Conservation (phyloP, 805 yeast genomes). For the Kodamaea kaohsiungensis region DNA sequence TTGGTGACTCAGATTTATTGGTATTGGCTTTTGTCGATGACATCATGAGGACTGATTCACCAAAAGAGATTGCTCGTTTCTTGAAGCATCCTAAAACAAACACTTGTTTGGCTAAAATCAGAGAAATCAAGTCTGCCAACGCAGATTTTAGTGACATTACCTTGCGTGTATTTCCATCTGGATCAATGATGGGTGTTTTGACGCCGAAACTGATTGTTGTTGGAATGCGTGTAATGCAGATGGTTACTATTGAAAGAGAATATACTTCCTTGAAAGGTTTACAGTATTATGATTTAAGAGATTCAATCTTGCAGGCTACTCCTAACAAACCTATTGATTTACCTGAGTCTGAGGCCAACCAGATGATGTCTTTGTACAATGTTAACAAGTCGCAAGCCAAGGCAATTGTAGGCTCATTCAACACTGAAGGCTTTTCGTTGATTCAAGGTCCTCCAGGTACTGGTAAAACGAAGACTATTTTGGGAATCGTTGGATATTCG, state of each 20-base stretch:
- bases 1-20: slow-evolving; percentile 77
- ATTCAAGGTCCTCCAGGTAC: slow-evolving; percentile 98
- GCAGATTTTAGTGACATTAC: slow-evolving; percentile 75
- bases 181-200: slow-evolving; percentile 53
- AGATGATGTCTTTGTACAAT: slow-evolving; percentile 49
- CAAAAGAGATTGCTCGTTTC: slow-evolving; percentile 23
- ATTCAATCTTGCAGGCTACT: slow-evolving; percentile 63
- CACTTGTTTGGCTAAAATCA: slow-evolving; percentile 81
- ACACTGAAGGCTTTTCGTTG: slow-evolving; percentile 74
- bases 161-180: slow-evolving; percentile 60
- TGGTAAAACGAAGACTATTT: slow-evolving; percentile 95
- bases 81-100: slow-evolving; percentile 30
- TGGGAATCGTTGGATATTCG: slow-evolving; percentile 85
- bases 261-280: slow-evolving; percentile 80
- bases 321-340: slow-evolving; percentile 49
- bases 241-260: slow-evolving; percentile 94
- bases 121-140: slow-evolving; percentile 65
- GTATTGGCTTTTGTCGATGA: slow-evolving; percentile 48
- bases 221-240: slow-evolving; percentile 76
- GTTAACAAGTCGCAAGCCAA: slow-evolving; percentile 89
- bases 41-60: slow-evolving; percentile 14
- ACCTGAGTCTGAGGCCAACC: slow-evolving; percentile 37
- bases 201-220: slow-evolving; percentile 64
- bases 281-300: slow-evolving; percentile 75
- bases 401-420: slow-evolving; percentile 77